Conservation (phyloP, 2,329 filamentous ascomycete genomes). For the Albophoma yamanashiensis region DNA sequence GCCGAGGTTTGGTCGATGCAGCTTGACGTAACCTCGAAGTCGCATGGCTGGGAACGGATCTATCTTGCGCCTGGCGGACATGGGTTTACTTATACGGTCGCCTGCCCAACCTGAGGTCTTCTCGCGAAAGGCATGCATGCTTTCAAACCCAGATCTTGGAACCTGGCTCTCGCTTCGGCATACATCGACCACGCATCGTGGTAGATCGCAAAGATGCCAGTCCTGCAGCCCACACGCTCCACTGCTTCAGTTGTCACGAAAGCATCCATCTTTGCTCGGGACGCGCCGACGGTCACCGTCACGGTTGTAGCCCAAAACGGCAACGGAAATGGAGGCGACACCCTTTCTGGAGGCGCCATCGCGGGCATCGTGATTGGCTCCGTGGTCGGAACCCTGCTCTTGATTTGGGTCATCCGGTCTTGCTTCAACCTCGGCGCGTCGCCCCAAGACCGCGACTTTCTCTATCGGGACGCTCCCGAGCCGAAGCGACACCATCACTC, state of each 20-base stretch:
- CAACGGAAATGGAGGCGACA: not conserved
- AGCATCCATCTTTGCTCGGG: not conserved
- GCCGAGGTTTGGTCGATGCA: not conserved
- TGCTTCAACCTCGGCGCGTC: not conserved
- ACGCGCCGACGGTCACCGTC: not conserved
- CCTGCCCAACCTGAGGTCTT: not conserved
- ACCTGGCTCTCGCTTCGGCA: not conserved
- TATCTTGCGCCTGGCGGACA: not conserved
- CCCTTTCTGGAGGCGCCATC: not conserved
- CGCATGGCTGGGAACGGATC: not conserved
- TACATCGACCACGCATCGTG: not conserved
- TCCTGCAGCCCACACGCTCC: not conserved
- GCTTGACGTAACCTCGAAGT: not conserved
- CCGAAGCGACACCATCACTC: not conserved
- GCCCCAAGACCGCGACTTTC: not conserved
- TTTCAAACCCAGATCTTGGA: not conserved
- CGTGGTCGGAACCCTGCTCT: not conserved
- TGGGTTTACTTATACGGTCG: not conserved
- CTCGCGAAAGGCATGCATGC: not conserved
- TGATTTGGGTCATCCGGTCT: not conserved
- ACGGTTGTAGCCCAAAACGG: not conserved
- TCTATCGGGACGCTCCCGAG: not conserved
- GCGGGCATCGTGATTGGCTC: not conserved
- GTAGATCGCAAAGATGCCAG: not conserved
- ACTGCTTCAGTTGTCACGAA: not conserved